A percentile compares a stretch with the other conserved stretches of the same genome.
Evolutionary conservation across 345 rosid species (phyloP).

Genomic region (Eucalyptus curtisii): DNA sequence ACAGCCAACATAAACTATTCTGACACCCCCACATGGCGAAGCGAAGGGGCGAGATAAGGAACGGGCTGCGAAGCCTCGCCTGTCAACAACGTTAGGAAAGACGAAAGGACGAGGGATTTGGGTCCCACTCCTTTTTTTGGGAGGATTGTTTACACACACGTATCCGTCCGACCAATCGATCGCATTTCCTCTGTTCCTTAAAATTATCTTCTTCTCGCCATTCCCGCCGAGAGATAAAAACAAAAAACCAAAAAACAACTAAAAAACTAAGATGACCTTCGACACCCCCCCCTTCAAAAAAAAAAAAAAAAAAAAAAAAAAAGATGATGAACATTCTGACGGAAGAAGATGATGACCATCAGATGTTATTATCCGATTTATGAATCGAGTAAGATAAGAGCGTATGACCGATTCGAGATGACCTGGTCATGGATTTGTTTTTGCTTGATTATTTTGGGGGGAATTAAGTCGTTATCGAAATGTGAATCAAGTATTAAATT

Average conservation of each 20-base stretch:
- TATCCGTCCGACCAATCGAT: not conserved
- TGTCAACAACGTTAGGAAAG: not conserved
- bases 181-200: not conserved
- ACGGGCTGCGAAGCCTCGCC: not conserved
- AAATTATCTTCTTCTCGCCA: not conserved
- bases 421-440: rapidly evolving
- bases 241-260: no score
- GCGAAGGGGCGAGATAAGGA: not conserved
- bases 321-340: no score
- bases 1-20: not conserved
- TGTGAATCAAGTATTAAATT: not conserved
- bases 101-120: not conserved
- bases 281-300: no score
- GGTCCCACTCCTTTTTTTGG: not conserved
- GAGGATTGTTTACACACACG: not conserved
- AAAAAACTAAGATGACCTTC: no score
- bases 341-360: not conserved
- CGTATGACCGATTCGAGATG: not conserved
- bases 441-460: not conserved
- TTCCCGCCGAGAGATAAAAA: no score
- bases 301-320: no score
- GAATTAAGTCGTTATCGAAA: not conserved
- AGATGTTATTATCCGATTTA: not conserved
- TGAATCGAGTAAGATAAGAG: not conserved
- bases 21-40: not conserved